These are phyloP conservation scores for Cystobasidium pallidum DNA, from an alignment of 1,284 basidiomycete species.

Conservation along the genomic window DNA sequence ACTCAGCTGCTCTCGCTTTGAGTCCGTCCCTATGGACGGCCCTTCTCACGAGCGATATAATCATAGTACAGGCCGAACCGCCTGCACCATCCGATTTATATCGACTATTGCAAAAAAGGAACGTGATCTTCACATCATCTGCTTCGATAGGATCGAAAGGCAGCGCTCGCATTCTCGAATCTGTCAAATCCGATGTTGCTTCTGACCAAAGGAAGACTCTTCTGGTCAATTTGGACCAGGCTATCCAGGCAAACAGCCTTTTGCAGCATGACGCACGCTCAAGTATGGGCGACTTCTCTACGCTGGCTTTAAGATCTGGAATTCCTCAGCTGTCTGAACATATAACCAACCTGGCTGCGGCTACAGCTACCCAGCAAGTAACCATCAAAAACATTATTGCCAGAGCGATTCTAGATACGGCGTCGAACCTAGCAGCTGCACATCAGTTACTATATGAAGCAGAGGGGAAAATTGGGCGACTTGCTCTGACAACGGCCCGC, in stretches of 20 bases:
- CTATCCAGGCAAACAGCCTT: constrained; percentile 28
- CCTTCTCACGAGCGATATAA: constrained; percentile 29
- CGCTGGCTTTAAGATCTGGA: constrained; percentile 20
- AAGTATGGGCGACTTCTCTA: constrained; percentile 24
- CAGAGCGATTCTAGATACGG: constrained; percentile 8
- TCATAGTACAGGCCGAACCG: constrained; percentile 23
- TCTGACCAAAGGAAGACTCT: constrained; percentile 4
- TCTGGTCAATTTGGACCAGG: constrained; percentile 8
- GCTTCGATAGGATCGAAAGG: background rate
- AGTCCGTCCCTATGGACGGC: constrained; percentile 33
- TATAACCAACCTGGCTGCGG: constrained; percentile 1
- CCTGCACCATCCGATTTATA: constrained; percentile 8
- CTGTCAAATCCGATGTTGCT: background rate
- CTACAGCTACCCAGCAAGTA: background rate
- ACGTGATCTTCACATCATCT: constrained; percentile 11
- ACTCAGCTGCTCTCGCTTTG: background rate
- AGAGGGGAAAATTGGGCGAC: constrained; percentile 17
- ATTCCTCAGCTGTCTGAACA: constrained; percentile 33
- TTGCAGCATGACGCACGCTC: background rate
- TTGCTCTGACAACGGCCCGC: constrained; percentile 21
- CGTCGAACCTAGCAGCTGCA: constrained; percentile 21
- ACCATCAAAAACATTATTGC: constrained; percentile 2
- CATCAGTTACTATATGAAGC: constrained; percentile 23
- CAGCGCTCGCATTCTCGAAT: constrained; percentile 13
- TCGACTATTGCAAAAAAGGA: constrained; percentile 27